These are phyloP conservation scores for Penicillium sp. DNA, from an alignment of 2,329 filamentous ascomycete species.

Conservation along the genomic window DNA sequence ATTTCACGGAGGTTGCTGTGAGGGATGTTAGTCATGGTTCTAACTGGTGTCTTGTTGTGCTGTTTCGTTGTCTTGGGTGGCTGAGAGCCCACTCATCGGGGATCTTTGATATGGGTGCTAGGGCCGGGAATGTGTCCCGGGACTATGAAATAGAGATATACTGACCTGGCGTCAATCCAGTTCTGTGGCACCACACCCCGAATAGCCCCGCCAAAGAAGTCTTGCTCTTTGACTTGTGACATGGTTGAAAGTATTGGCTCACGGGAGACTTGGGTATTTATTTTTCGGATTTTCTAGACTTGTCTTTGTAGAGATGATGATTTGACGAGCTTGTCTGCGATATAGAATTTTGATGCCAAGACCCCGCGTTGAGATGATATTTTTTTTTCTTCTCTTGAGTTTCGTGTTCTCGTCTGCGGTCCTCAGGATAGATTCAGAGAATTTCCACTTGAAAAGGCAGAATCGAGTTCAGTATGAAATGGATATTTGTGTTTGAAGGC, in stretches of 20 bases:
- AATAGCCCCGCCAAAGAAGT: conserved; percentile 39
- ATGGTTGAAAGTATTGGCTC: conserved; percentile 10
- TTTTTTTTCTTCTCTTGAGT: background rate
- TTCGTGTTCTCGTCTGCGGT: too few species aligned
- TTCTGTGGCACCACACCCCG: conserved; percentile 32
- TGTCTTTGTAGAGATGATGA: background rate
- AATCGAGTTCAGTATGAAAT: background rate
- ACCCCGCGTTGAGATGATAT: background rate
- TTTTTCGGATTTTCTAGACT: background rate
- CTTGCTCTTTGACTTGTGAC: conserved; percentile 27
- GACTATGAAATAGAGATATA: background rate
- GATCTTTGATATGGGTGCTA: background rate
- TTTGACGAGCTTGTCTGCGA: background rate
- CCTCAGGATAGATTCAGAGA: background rate
- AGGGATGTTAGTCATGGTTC: conserved; percentile 8
- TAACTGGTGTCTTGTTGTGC: background rate
- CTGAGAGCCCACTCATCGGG: background rate
- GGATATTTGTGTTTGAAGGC: background rate
- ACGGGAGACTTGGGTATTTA: background rate
- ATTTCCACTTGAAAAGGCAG: background rate
- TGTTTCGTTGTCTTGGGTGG: background rate
- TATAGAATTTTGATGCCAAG: conserved; percentile 10
- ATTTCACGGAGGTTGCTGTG: conserved; percentile 38
- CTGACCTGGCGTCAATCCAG: conserved; percentile 41
- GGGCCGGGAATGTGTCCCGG: background rate